phyloP scores from a whole-genome alignment of 352 stramenopile species.

The Globisporangium orthogonon region DNA sequence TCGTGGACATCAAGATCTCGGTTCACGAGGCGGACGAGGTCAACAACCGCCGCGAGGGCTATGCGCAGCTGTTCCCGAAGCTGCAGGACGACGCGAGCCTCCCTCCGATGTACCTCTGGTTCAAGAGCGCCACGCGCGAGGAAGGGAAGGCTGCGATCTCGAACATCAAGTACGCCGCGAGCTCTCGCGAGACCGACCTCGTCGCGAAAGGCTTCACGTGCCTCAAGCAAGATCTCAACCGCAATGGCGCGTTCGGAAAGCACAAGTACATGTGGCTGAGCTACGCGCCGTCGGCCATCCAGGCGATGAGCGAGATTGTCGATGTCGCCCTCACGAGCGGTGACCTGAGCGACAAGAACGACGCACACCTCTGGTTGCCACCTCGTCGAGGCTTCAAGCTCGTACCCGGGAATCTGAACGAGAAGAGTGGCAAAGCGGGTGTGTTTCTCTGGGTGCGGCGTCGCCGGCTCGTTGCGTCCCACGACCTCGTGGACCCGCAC shows the following conservation, averaged over 20 bases:
- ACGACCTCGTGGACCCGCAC: conserved; percentile 52
- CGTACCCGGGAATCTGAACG: conserved; percentile 57
- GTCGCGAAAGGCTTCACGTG: conserved; percentile 70
- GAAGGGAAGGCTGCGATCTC: conserved; percentile 58
- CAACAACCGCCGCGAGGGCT: conserved; percentile 47
- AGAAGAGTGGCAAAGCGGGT: conserved; percentile 42
- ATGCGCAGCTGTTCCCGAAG: conserved; percentile 44
- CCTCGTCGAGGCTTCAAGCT: conserved; percentile 72
- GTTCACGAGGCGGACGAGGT: conserved; percentile 54
- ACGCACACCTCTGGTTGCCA: conserved; percentile 60
- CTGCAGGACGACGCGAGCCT: conserved; percentile 37
- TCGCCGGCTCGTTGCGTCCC: conserved; percentile 21
- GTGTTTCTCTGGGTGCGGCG: conserved; percentile 65
- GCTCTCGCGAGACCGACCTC: conserved; percentile 59
- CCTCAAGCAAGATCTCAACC: conserved; percentile 67
- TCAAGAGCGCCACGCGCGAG: conserved; percentile 42
- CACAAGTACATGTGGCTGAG: conserved; percentile 77
- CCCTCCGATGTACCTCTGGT: conserved; percentile 55
- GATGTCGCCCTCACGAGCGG: conserved; percentile 59
- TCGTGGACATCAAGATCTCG: conserved; percentile 63
- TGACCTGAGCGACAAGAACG: conserved; percentile 57
- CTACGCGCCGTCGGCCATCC: conserved; percentile 34
- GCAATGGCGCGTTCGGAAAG: conserved; percentile 52
- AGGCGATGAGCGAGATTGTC: conserved; percentile 55
- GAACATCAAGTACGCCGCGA: conserved; percentile 58